Base-by-base conservation (phyloP, 2,329 filamentous ascomycete species). In the Trichoderma oligosporum region DNA sequence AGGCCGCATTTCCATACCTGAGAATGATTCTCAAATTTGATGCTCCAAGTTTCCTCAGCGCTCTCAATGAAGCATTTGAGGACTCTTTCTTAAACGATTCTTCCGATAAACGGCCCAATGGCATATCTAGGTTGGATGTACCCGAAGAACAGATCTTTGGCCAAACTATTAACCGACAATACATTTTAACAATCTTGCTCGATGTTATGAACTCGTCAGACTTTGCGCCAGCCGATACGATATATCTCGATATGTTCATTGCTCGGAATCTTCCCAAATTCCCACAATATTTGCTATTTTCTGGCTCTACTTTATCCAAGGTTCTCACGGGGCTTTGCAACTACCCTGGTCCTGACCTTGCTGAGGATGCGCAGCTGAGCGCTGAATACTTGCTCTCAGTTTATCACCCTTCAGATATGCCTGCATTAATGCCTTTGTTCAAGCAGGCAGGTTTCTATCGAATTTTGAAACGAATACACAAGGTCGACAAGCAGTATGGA, bases 231-330 rank as follows among this genome's bases (percentile, higher is more conserved):
- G 84, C 88, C 60, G 91, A 97, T 67, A 92, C 89, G 11, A 89
- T 99, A 56, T 99, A 96, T 71, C 82, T 99, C 42, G 91, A 99
- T 72, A 99, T 99, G 91, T 99, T 99, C 68, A 88, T 99, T 68
- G 93, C 94, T 16, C 85, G 94, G 56, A 99, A 96, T 68, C 76
- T 99, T 48, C 90, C 95, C 3, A 99, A 99, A 70, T 99, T 96
- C 67, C 91, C 92, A 1, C 93, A 97, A 69, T 97, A 97, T 67
- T 86, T 99, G 49, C 82, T 97, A 9, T 83, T 99, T 45, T 89
- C 93, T 0, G 94, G 92, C 16, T 91, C 89, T 2, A 88, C 89
- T 1, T 78, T 99, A 1, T 89, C 91, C 59, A 86, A 85, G 59
- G 86, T 97, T 8, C 79, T 99, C 24, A 78, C 84, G 35, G 88